Conservation (phyloP, 164 flowering plant species). For the Umbellularia californica region DNA sequence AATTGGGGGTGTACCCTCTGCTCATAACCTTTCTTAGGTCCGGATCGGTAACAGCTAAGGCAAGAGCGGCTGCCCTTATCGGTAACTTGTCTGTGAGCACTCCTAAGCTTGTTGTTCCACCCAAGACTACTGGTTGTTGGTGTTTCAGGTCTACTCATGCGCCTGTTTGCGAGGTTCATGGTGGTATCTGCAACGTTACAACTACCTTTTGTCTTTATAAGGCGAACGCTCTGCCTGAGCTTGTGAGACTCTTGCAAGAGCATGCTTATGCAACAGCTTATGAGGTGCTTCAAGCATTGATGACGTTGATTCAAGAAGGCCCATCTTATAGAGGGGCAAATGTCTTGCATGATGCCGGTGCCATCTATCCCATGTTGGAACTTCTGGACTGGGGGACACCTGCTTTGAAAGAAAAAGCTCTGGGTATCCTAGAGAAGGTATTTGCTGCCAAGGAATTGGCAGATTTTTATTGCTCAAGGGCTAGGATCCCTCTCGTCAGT, state of each 20-base stretch:
- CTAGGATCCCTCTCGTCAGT: slow-evolving; percentile 33
- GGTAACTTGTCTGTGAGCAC: slow-evolving; percentile 55
- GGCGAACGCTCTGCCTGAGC: slow-evolving; percentile 50
- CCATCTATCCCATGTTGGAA: slow-evolving; percentile 38
- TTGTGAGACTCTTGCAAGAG: slow-evolving; percentile 45
- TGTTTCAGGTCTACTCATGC: slow-evolving; percentile 23
- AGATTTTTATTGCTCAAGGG: slow-evolving; percentile 37
- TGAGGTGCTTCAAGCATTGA: slow-evolving; percentile 58
- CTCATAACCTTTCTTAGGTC: slow-evolving; percentile 38
- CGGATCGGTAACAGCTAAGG: slow-evolving; percentile 47
- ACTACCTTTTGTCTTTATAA: slow-evolving; percentile 54
- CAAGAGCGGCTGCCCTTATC: slow-evolving; percentile 60
- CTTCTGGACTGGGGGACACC: slow-evolving; percentile 51
- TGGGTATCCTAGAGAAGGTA: slow-evolving; percentile 51
- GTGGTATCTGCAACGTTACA: slow-evolving; percentile 39
- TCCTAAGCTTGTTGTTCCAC: slow-evolving; percentile 25
- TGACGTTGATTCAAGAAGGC: slow-evolving; percentile 46
- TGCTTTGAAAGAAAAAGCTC: slow-evolving; percentile 46
- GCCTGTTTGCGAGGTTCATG: slow-evolving; percentile 45
- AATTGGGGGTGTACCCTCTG: slow-evolving; percentile 45
- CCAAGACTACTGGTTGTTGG: slow-evolving; percentile 26
- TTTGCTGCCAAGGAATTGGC: slow-evolving; percentile 49
- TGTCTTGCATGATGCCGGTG: slow-evolving; percentile 48
- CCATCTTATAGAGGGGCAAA: slow-evolving; percentile 35
- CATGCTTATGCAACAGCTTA: slow-evolving; percentile 43